Conservation (phyloP, 169 alveolate species). For the Babesia sp. region DNA sequence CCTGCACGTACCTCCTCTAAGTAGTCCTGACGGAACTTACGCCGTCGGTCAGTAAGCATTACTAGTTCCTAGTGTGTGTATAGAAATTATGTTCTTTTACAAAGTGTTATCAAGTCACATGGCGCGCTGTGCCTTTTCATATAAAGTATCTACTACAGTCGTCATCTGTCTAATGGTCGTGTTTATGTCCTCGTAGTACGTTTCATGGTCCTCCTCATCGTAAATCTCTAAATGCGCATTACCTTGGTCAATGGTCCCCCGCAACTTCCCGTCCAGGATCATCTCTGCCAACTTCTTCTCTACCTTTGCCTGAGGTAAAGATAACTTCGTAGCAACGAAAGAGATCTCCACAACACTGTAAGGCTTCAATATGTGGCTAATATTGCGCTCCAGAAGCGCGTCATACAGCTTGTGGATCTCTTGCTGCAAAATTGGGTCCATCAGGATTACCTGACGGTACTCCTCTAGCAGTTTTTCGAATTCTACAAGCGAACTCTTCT, state of each 20-base stretch:
- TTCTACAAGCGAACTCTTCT: slow-evolving; percentile 84
- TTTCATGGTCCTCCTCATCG: slow-evolving; percentile 70
- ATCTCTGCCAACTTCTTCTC: slow-evolving; percentile 89
- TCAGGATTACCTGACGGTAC: slow-evolving; percentile 76
- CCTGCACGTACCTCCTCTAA: slow-evolving; percentile 24
- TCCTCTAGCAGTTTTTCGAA: slow-evolving; percentile 84
- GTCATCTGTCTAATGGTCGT: slow-evolving; percentile 77
- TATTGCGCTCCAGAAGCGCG: slow-evolving; percentile 86
- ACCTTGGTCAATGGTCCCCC: slow-evolving; percentile 92
- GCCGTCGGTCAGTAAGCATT: slow-evolving; percentile 13
- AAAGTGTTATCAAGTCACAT: slow-evolving; percentile 22
- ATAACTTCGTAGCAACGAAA: slow-evolving; percentile 82
- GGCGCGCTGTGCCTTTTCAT: slow-evolving; percentile 79
- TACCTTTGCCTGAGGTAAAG: slow-evolving; percentile 81
- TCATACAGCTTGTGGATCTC: slow-evolving; percentile 86
- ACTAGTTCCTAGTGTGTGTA: background rate
- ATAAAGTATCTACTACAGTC: slow-evolving; percentile 79
- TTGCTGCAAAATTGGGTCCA: slow-evolving; percentile 83
- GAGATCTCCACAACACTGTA: slow-evolving; percentile 88
- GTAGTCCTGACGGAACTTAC: slow-evolving; percentile 11
- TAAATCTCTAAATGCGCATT: slow-evolving; percentile 87
- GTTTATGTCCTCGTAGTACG: slow-evolving; percentile 74
- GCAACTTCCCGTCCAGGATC: slow-evolving; percentile 92
- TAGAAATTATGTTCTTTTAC: background rate
- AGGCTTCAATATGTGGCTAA: slow-evolving; percentile 86